Percentiles rank a stretch among this genome's conserved stretches.
These are phyloP conservation scores for Ceratobasidium sp. DNA, from an alignment of 1,284 basidiomycete species.

Conservation along the genomic window DNA sequence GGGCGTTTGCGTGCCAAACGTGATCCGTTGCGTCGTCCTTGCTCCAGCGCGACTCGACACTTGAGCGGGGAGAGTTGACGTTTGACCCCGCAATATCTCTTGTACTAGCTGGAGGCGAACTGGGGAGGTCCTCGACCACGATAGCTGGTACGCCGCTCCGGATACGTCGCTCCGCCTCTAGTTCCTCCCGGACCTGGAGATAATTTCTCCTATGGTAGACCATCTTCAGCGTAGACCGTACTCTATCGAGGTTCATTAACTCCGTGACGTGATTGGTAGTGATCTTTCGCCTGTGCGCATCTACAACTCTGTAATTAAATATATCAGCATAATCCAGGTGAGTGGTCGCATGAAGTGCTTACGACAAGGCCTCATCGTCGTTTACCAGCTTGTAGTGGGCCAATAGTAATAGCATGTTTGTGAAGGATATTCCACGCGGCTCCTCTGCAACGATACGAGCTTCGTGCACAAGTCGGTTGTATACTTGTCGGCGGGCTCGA, in stretches of 20 bases:
- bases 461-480: conserved; percentile 86
- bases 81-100: conserved; percentile 46
- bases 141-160: conserved; percentile 56
- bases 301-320: conserved; percentile 72
- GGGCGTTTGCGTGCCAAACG: conserved; percentile 17
- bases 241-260: conserved; percentile 85
- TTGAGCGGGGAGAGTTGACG: conserved; percentile 40
- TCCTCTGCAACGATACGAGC: conserved; percentile 78
- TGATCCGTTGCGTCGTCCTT: conserved; percentile 22
- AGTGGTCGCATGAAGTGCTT: conserved; percentile 55
- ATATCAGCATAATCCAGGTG: not conserved
- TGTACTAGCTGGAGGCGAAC: conserved; percentile 51
- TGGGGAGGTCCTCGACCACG: conserved; percentile 56
- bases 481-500: conserved; percentile 75
- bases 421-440: conserved; percentile 89
- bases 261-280: conserved; percentile 84
- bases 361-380: conserved; percentile 89
- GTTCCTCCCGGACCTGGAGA: conserved; percentile 63
- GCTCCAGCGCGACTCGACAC: conserved; percentile 37
- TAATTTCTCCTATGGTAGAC: conserved; percentile 81
- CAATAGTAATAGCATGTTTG: conserved; percentile 87
- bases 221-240: conserved; percentile 81
- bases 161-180: conserved; percentile 59
- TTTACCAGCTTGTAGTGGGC: conserved; percentile 94
- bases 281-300: conserved; percentile 80